These are phyloP conservation scores for Gastrodia elata DNA, from an alignment of 106 monocot species.

Conservation along the genomic window DNA sequence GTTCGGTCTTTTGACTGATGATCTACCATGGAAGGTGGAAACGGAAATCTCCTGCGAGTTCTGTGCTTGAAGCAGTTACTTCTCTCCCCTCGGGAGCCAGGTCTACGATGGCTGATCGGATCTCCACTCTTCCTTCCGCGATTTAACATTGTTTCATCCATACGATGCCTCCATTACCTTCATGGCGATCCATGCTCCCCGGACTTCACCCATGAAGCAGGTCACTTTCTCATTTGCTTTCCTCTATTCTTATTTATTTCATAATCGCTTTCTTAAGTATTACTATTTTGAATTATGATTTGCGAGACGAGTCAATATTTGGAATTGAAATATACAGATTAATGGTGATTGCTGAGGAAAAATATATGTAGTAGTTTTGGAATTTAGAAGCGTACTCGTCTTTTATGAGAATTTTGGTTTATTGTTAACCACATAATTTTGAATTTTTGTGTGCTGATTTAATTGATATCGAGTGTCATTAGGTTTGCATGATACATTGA, in stretches of 20 bases:
- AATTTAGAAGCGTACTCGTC: not conserved
- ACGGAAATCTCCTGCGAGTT: constrained; percentile 15
- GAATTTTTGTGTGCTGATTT: not conserved
- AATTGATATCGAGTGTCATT: not conserved
- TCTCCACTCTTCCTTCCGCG: constrained; percentile 42
- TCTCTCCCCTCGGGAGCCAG: constrained; percentile 1
- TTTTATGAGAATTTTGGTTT: not conserved
- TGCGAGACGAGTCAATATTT: not conserved
- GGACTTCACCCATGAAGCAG: constrained; percentile 42
- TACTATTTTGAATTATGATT: not conserved
- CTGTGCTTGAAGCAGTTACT: constrained; percentile 36
- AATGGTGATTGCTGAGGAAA: not conserved
- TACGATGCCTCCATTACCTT: constrained; percentile 33
- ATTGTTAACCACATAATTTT: not conserved
- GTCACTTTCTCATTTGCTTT: not conserved
- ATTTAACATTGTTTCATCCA: constrained; percentile 37
- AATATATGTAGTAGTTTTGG: not conserved
- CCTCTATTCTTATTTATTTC: not conserved
- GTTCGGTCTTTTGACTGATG: not conserved
- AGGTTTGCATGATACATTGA: constrained; percentile 1
- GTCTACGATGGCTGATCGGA: constrained; percentile 46
- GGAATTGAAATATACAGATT: not conserved
- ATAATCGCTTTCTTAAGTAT: not conserved
- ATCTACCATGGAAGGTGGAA: constrained; percentile 16
- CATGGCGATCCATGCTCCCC: constrained; percentile 27